Evolutionary conservation across 2,329 filamentous ascomycete genomes (phyloP).

Genomic region (Akanthomyces muscarius): DNA sequence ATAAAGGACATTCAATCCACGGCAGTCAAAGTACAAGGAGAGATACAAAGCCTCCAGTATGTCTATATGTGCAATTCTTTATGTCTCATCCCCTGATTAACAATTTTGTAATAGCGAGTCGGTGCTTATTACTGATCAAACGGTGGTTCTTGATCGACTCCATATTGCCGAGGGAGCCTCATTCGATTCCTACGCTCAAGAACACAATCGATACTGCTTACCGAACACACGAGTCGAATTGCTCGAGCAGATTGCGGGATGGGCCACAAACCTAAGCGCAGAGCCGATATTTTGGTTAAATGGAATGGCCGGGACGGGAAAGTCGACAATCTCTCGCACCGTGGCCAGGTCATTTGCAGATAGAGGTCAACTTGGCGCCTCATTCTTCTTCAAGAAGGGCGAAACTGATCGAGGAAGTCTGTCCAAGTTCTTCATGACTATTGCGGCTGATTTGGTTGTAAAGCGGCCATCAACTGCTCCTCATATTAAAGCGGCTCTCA

Average conservation of each 20-base stretch:
- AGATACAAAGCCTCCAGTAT: not conserved
- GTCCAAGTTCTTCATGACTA: conserved; percentile 34
- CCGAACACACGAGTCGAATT: conserved; percentile 26
- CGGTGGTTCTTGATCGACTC: conserved; percentile 21
- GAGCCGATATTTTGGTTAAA: conserved; percentile 30
- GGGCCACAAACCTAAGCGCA: conserved; percentile 21
- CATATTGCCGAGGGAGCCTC: conserved; percentile 24
- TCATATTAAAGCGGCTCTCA: not conserved
- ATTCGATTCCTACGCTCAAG: conserved; percentile 34
- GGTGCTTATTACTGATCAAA: not conserved
- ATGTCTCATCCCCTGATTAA: not conserved
- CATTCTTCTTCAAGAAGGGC: conserved; percentile 27
- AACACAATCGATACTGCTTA: conserved; percentile 23
- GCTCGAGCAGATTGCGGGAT: conserved; percentile 25
- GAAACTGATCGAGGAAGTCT: conserved; percentile 34
- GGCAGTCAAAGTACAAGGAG: not conserved
- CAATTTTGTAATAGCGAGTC: not conserved
- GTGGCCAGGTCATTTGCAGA: conserved; percentile 21
- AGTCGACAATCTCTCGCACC: conserved; percentile 32
- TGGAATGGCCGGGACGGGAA: conserved; percentile 21
- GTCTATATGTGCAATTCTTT: not conserved
- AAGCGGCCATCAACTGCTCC: too few relatives aligned
- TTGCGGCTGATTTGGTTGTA: conserved; percentile 30
- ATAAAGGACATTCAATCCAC: not conserved
- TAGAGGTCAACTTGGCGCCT: conserved; percentile 20